Conservation (phyloP, 2,329 filamentous ascomycete genomes). For the Xylariaceae sp. region DNA sequence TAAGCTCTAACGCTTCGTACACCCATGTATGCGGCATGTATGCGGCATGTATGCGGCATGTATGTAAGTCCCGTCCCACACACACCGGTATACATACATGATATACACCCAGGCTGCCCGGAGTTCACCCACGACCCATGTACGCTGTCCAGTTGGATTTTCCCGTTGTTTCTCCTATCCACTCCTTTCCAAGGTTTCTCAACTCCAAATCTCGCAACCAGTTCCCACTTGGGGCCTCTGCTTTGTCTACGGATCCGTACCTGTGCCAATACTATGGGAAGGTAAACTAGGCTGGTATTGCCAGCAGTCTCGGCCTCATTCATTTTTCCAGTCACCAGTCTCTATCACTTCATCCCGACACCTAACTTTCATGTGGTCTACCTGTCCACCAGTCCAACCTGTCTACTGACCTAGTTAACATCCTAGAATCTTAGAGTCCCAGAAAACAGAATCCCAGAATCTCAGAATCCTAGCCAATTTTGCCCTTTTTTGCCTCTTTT, state of each 20-base stretch:
- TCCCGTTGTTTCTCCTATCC: conserved; percentile 23
- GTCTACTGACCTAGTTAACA: no score
- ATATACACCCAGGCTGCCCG: no score
- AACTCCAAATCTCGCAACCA: conserved; percentile 22
- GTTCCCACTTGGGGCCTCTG: conserved; percentile 25
- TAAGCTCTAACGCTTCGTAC: no score
- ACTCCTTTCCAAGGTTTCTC: conserved; percentile 9
- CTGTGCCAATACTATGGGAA: no score
- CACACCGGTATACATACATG: no score
- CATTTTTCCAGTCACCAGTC: conserved; percentile 24
- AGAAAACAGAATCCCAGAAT: not conserved
- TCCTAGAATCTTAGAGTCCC: no score
- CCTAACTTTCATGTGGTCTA: not conserved
- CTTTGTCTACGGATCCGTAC: conserved; percentile 18
- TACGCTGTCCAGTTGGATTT: conserved; percentile 8
- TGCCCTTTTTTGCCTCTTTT: conserved; percentile 11
- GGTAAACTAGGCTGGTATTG: not conserved
- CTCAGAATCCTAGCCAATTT: not conserved
- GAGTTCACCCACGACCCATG: no score
- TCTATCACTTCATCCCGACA: conserved; percentile 12
- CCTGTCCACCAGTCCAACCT: no score
- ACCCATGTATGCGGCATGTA: no score
- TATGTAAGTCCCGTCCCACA: not conserved
- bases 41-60: no score
- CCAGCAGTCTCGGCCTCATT: conserved; percentile 29